Evolutionary conservation across 352 stramenopile genomes (phyloP), one percentile per base, ranked within the genome.

Genomic region (Globisporangium ultimum): DNA sequence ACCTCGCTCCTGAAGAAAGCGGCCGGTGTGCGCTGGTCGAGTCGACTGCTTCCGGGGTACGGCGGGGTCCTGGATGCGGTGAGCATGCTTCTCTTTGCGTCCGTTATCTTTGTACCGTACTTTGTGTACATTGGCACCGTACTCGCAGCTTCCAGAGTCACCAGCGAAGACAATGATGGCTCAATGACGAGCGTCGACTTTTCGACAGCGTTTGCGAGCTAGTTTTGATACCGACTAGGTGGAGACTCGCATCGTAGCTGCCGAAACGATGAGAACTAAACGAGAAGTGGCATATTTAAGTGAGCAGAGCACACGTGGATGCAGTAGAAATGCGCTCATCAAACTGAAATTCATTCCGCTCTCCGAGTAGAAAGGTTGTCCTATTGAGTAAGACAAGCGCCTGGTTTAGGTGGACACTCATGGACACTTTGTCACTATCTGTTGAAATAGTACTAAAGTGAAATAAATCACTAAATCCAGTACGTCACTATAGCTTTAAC

Each of bases 1-100:
- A 75, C 93, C 13, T 93, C 81, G 13, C 93, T 98, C 66, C 61
- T 98, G 11, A 98, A 98, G 72, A 80, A 94, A 36, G 89, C 97
- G 63, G 87, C 91, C 0, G 90, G 86, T 7, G 70, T 98, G 55
- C 97, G 97, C 56, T 95, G 97, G 66, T 96, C 92, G 66, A 90
- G 92, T 14, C 78, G 91, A 53, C 63, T 98, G 15, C 87, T 98
- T 56, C 94, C 94, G 6, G 94, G 96, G 66, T 95, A 98, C 66
- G 94, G 94, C 24, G 94, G 94, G 11, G 81, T 96, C 15, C 70
- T 98, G 58, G 94, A 98, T 59, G 79, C 88, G 10, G 79, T 96
- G 2, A 89, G 97, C 61, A 89, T 84, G 45, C 89, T 97, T 63
- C 83, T 98, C 42, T 97, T 97, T 41, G 70, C 75, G n/a, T 75